These are phyloP conservation scores for Xylaria sp. DNA, from an alignment of 2,329 filamentous ascomycete species.

Conservation along the genomic window DNA sequence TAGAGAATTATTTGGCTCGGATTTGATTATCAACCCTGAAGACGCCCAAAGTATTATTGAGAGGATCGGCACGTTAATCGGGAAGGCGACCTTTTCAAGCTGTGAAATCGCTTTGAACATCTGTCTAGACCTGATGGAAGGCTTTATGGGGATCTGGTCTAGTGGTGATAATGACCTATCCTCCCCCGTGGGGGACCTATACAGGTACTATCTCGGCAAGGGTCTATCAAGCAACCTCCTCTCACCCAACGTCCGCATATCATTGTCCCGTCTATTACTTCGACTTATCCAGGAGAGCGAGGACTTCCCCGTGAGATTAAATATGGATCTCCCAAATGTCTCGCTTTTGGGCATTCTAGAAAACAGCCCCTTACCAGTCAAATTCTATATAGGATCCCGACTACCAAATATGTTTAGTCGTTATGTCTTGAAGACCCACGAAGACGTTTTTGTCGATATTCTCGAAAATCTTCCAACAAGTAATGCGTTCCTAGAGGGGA, in stretches of 20 bases:
- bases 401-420: constrained; percentile 81
- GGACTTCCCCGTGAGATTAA: constrained; percentile 71
- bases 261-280: constrained; percentile 75
- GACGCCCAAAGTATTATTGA: constrained; percentile 62
- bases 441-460: constrained; percentile 85
- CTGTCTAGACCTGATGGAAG: constrained; percentile 75
- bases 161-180: constrained; percentile 68
- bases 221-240: constrained; percentile 75
- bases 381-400: constrained; percentile 77
- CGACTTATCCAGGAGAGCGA: constrained; percentile 74
- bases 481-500: constrained; percentile 78
- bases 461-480: constrained; percentile 82
- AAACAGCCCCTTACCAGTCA: constrained; percentile 74
- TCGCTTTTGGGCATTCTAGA: constrained; percentile 79
- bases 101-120: constrained; percentile 79
- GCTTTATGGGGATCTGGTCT: constrained; percentile 72
- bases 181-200: constrained; percentile 78
- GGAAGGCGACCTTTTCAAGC: constrained; percentile 71
- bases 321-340: constrained; percentile 71
- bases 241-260: constrained; percentile 75
- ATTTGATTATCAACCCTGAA: constrained; percentile 61
- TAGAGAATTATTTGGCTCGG: constrained; percentile 64
- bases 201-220: constrained; percentile 78
- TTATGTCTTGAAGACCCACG: constrained; percentile 85
- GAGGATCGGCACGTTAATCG: constrained; percentile 63